A percentile compares a stretch with the other conserved stretches of the same genome.
These are phyloP conservation scores for Peltaster fructicola DNA, from an alignment of 2,329 filamentous ascomycete genomes.

Conservation along the genomic window DNA sequence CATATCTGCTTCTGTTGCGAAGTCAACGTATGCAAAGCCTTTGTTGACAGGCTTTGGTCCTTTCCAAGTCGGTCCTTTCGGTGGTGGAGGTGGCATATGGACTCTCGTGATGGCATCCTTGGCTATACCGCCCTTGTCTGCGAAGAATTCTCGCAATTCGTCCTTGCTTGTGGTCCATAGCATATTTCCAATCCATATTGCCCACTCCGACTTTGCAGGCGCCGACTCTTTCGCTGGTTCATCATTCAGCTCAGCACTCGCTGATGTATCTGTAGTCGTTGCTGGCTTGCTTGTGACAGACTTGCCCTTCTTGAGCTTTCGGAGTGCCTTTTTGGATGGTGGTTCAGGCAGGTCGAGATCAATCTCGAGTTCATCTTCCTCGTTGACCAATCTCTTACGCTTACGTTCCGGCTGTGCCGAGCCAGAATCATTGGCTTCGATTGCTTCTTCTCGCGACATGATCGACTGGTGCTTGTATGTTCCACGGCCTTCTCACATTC, in stretches of 20 bases:
- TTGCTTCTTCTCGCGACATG: too few relatives aligned
- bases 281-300: constrained; percentile 9
- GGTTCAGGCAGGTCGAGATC: constrained; percentile 81
- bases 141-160: constrained; percentile 65
- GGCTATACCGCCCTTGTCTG: constrained; percentile 40
- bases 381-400: constrained; percentile 42
- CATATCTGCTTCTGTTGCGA: constrained; percentile 49
- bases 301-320: constrained; percentile 74
- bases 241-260: constrained; percentile 5
- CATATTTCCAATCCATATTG: constrained; percentile 92
- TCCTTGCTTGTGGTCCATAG: constrained; percentile 62
- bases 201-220: constrained; percentile 52
- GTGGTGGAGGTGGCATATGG: constrained; percentile 48
- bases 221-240: constrained; percentile 3
- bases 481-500: too few relatives aligned
- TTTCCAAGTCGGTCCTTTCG: constrained; percentile 15
- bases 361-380: constrained; percentile 56
- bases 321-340: constrained; percentile 82
- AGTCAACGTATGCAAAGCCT: constrained; percentile 94
- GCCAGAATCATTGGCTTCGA: too few relatives aligned
- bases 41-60: constrained; percentile 52
- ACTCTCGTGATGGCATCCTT: constrained; percentile 65
- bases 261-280: constrained; percentile 3
- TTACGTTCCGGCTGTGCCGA: too few relatives aligned
- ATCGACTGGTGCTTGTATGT: too few relatives aligned